Base-by-base conservation (phyloP, 2,329 filamentous ascomycete species). In the Aspergillus pseudoglaucus region DNA sequence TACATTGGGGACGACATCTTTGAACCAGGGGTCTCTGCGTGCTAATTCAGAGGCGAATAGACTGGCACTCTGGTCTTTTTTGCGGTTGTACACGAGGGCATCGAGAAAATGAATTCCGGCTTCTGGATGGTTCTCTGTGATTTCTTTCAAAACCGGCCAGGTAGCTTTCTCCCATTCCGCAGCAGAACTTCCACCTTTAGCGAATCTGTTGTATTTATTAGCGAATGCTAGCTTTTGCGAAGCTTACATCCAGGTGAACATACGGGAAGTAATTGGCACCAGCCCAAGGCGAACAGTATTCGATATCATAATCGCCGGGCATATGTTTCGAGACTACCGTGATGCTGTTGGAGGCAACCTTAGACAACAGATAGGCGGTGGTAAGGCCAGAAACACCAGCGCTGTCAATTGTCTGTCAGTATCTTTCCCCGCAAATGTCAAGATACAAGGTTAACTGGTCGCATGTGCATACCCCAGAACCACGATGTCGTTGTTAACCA, bases 231-330 rank as follows among this genome's bases (percentile, higher is more conserved):
- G 43, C 46, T 44, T 32, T 53, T 45, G 15, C 46, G 42, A 20
- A 43, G 27, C 2, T 37, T 39, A 14, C 35, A 25, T 40, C 27
- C 39, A 43, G 33, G 25, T 42, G 35, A 27, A 41, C 83, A 52
- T 59, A 87, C 83, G 86, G 88, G 50, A 85, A 66, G 60, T 83
- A 84, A 62, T 93, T 91, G 52, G 88, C 89, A 12, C 89, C 89
- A 3, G 89, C 89, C 86, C 88, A 94, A 1, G 88, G 89, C 5
- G 88, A 94, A 0, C 88, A 84, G 66, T 95, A 96, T 74, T 94
- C 86, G 56, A 90, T 85, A 56, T 91, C 87, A 67, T 91, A 93
- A 72, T 96, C 90, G 32, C 90, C 90, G 0, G 90, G 90, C 85
- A 95, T 93, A 64, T 95, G 87, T 62, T 91, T 94, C 4, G 88